Evolutionary conservation across 306 rosid genomes (phyloP).

Genomic region (Rosa persica): DNA sequence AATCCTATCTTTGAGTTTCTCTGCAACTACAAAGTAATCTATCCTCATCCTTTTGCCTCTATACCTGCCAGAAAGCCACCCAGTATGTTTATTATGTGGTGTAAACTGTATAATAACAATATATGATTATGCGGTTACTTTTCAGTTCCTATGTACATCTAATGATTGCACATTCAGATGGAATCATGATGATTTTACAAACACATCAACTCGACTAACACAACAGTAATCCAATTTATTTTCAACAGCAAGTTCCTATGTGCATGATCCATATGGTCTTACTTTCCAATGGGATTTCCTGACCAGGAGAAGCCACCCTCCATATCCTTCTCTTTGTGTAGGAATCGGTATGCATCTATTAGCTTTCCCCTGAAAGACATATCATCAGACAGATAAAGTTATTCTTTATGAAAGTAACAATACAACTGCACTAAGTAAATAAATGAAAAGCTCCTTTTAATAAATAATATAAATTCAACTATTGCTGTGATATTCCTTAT

Average conservation of each 20-base stretch:
- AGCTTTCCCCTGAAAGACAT: slow-evolving; percentile 70
- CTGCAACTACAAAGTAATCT: slow-evolving; percentile 77
- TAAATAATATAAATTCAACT: not conserved
- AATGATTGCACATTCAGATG: slow-evolving; percentile 7
- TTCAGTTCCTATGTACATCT: not conserved
- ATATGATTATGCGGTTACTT: slow-evolving; percentile 19
- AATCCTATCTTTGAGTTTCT: slow-evolving; percentile 64
- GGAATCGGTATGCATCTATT: slow-evolving; percentile 84
- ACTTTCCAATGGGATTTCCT: slow-evolving; percentile 92
- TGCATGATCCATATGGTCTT: slow-evolving; percentile 30
- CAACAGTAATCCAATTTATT: not conserved
- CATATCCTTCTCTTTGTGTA: slow-evolving; percentile 83
- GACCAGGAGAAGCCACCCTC: slow-evolving; percentile 95
- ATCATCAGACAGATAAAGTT: slow-evolving; percentile 3
- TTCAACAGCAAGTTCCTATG: not conserved
- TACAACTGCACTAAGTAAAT: not conserved
- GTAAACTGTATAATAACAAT: not conserved
- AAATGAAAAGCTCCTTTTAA: not conserved
- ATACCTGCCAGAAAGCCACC: slow-evolving; percentile 58
- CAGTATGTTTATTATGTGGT: slow-evolving; percentile 22
- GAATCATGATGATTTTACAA: not conserved
- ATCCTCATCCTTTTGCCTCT: slow-evolving; percentile 98
- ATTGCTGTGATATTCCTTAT: not conserved
- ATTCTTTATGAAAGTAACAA: not conserved
- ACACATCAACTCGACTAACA: not conserved